A percentile compares a stretch with the other conserved stretches of the same genome.
Conservation (phyloP, 768 basidiomycete species). For the Mrakia gelida region DNA sequence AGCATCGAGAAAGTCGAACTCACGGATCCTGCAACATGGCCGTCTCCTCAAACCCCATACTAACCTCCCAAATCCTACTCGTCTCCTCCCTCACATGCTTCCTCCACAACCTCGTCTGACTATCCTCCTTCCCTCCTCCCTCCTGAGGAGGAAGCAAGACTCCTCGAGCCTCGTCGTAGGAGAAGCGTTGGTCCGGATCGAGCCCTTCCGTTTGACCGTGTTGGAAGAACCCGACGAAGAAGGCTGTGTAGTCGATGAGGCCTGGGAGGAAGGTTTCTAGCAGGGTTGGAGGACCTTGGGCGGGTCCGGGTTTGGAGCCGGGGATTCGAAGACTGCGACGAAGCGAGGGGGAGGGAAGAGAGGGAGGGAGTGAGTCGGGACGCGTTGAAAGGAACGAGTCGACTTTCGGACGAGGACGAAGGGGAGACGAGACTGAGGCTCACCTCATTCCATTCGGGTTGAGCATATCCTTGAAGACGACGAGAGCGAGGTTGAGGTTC, state of each 20-base stretch:
- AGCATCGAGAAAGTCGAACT: too few species aligned
- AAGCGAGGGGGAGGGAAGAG: background rate
- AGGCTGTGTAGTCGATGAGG: slow-evolving; percentile 58
- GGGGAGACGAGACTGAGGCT: too few species aligned
- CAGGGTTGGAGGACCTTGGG: slow-evolving; percentile 7
- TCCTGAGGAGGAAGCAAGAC: background rate
- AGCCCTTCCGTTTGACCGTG: slow-evolving; percentile 48
- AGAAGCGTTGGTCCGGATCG: background rate
- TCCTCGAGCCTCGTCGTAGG: background rate
- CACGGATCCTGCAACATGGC: slow-evolving; percentile 17
- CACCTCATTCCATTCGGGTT: slow-evolving; percentile 18
- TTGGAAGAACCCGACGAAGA: slow-evolving; percentile 70
- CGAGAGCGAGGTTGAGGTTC: slow-evolving; percentile 55
- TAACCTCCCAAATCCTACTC: slow-evolving; percentile 11
- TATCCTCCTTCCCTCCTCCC: background rate
- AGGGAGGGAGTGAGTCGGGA: slow-evolving; percentile 58
- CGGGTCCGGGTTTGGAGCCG: slow-evolving; percentile 1
- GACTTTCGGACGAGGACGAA: background rate
- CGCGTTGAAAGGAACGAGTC: too few species aligned
- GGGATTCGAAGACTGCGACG: slow-evolving; percentile 11
- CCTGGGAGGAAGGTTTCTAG: slow-evolving; percentile 48
- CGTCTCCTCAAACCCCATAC: slow-evolving; percentile 21
- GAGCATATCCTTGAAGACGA: slow-evolving; percentile 62
- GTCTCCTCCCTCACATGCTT: background rate
- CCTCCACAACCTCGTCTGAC: background rate